These are phyloP conservation scores for Ustilago lituana DNA, from an alignment of 1,284 basidiomycete species.

Conservation along the genomic window DNA sequence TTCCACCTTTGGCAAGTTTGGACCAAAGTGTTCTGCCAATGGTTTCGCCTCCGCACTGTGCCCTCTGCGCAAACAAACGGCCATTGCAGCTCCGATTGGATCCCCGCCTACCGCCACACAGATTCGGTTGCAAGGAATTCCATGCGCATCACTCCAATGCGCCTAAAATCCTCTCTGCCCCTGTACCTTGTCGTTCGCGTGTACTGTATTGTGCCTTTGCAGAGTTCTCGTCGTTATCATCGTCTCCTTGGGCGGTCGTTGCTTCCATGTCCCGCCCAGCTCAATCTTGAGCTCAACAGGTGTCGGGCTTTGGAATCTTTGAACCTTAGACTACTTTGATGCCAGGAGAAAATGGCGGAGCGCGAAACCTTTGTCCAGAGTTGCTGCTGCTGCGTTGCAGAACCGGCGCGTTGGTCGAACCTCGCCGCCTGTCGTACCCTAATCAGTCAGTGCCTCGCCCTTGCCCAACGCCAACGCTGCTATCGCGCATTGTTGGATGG, in stretches of 20 bases:
- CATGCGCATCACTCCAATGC: constrained; percentile 9
- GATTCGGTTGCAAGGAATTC: constrained; percentile 19
- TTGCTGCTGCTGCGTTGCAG: neutral
- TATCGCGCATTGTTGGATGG: neutral
- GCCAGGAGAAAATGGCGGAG: constrained; percentile 14
- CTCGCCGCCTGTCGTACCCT: constrained; percentile 3
- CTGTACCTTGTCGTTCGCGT: no score
- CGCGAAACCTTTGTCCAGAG: neutral
- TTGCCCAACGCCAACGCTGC: neutral
- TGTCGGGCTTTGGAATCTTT: constrained; percentile 3
- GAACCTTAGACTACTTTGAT: constrained; percentile 1
- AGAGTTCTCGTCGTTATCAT: neutral
- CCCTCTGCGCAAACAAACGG: no score
- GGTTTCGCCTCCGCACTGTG: no score
- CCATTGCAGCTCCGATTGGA: constrained; percentile 9
- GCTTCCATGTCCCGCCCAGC: neutral
- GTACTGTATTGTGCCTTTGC: no score
- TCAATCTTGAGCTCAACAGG: neutral
- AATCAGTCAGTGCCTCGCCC: neutral
- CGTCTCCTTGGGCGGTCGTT: neutral
- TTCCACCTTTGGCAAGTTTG: no score
- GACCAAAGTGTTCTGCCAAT: no score
- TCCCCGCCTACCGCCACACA: constrained; percentile 29
- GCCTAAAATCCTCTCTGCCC: no score
- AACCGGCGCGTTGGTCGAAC: neutral